phyloP scores from a whole-genome alignment of 2,329 filamentous ascomycete species.

The Tolypocladium nubicola region DNA sequence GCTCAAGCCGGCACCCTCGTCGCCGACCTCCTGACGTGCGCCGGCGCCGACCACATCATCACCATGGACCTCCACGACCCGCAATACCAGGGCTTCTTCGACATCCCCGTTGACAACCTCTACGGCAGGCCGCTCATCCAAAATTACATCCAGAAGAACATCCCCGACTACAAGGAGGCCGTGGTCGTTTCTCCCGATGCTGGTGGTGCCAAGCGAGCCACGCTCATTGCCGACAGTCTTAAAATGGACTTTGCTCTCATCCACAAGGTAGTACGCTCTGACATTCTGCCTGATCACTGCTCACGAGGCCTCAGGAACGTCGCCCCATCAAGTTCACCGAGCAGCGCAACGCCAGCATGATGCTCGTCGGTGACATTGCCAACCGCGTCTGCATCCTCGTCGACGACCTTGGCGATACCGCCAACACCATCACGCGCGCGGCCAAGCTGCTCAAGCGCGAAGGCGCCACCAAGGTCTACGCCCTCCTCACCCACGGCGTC shows the following conservation, averaged over 20 bases:
- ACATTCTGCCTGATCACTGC: conserved; percentile 18
- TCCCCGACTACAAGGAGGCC: conserved; percentile 73
- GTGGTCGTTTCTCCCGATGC: conserved; percentile 96
- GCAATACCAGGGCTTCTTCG: conserved; percentile 97
- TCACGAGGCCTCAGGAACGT: conserved; percentile 54
- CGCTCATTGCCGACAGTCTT: conserved; percentile 84
- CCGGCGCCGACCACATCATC: conserved; percentile 92
- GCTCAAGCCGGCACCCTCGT: conserved; percentile 93
- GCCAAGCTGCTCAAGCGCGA: conserved; percentile 96
- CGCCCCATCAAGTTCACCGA: conserved; percentile 80
- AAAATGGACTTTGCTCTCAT: conserved; percentile 96
- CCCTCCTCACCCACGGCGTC: conserved; percentile 88
- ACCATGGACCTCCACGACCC: conserved; percentile 96
- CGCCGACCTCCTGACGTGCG: conserved; percentile 87
- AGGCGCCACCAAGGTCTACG: conserved; percentile 83
- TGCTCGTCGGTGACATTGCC: conserved; percentile 80
- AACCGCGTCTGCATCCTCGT: conserved; percentile 80
- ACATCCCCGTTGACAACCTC: conserved; percentile 95
- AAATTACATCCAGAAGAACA: conserved; percentile 66
- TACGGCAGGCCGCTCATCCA: conserved; percentile 72
- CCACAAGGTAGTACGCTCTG: conserved; percentile 59
- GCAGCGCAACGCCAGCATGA: conserved; percentile 87
- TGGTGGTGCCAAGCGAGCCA: conserved; percentile 91
- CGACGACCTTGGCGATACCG: conserved; percentile 91
- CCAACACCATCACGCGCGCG: conserved; percentile 91